Conservation (phyloP, 768 basidiomycete species). For the Dictyophora rubrovolvata region DNA sequence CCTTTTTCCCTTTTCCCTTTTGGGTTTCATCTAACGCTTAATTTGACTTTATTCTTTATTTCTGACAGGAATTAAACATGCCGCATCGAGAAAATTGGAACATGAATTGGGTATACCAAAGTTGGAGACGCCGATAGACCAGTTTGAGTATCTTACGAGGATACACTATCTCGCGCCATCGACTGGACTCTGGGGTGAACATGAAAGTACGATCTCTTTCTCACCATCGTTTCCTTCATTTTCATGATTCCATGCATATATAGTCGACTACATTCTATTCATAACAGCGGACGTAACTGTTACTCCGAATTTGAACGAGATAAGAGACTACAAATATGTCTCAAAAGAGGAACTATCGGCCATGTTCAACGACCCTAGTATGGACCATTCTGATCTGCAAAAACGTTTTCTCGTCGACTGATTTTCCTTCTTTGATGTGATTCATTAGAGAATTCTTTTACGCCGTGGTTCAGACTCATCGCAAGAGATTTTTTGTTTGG, state of each 20-base stretch:
- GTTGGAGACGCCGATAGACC: conserved; percentile 63
- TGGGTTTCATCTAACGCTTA: too few relatives aligned
- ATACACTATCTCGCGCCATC: conserved; percentile 98
- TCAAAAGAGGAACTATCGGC: conserved; percentile 78
- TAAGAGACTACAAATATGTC: conserved; percentile 84
- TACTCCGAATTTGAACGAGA: conserved; percentile 79
- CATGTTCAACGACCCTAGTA: conserved; percentile 82
- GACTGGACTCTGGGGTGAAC: conserved; percentile 91
- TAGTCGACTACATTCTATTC: conserved; percentile 98
- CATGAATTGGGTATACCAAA: conserved; percentile 92
- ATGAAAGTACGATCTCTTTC: conserved; percentile 59
- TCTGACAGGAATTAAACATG: conserved; percentile 63
- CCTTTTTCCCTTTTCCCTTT: conserved; percentile 5
- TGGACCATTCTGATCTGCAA: conserved; percentile 16
- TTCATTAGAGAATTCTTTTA: conserved; percentile 67
- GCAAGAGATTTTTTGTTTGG: conserved; percentile 93
- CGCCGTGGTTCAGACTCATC: conserved; percentile 99
- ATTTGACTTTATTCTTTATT: too few relatives aligned
- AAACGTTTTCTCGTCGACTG: not conserved
- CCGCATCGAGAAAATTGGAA: conserved; percentile 91
- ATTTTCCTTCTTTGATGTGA: not conserved
- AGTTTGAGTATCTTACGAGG: conserved; percentile 89
- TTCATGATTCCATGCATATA: not conserved
- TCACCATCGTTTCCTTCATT: not conserved
- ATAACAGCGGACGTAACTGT: conserved; percentile 80